Percentiles rank a stretch among this genome's conserved stretches.
Conservation (phyloP, 2,329 filamentous ascomycete species). For the Penicillium glabrum region DNA sequence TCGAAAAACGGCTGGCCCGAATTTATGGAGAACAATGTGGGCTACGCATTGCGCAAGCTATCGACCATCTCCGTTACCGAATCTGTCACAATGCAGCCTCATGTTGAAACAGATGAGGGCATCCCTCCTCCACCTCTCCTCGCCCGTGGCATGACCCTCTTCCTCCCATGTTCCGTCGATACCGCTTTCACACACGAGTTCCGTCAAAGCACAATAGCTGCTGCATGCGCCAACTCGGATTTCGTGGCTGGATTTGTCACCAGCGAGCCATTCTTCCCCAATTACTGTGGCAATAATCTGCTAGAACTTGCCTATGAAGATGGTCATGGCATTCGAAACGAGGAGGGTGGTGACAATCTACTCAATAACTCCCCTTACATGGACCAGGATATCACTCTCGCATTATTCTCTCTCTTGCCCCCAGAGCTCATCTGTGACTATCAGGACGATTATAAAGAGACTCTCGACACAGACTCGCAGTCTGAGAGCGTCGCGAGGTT, state of each 20-base stretch:
- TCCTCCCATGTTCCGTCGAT: conserved; percentile 33
- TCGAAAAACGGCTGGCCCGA: conserved; percentile 21
- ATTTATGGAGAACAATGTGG: conserved; percentile 26
- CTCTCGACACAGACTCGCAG: conserved; percentile 2
- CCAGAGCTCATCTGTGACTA: conserved; percentile 8
- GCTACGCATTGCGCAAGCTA: conserved; percentile 32
- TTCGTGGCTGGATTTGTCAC: conserved; percentile 41
- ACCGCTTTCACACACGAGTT: conserved; percentile 35
- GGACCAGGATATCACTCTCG: conserved; percentile 19
- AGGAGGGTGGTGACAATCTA: conserved; percentile 7
- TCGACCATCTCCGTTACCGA: conserved; percentile 45
- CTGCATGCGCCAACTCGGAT: conserved; percentile 40
- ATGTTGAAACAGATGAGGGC: conserved; percentile 22
- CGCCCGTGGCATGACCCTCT: conserved; percentile 37
- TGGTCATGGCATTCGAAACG: conserved; percentile 7
- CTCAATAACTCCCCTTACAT: conserved; percentile 13
- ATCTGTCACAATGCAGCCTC: conserved; percentile 37
- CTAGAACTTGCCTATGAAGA: conserved; percentile 23
- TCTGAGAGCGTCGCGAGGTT: conserved; percentile 9
- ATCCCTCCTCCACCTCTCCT: conserved; percentile 36
- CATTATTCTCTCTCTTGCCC: conserved; percentile 29
- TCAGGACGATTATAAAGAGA: conserved; percentile 14
- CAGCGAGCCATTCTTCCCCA: conserved; percentile 36
- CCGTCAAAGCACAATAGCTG: conserved; percentile 35
- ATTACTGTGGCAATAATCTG: conserved; percentile 30